Conservation (phyloP, 2,329 filamentous ascomycete genomes). For the Epichloe hybrida region DNA sequence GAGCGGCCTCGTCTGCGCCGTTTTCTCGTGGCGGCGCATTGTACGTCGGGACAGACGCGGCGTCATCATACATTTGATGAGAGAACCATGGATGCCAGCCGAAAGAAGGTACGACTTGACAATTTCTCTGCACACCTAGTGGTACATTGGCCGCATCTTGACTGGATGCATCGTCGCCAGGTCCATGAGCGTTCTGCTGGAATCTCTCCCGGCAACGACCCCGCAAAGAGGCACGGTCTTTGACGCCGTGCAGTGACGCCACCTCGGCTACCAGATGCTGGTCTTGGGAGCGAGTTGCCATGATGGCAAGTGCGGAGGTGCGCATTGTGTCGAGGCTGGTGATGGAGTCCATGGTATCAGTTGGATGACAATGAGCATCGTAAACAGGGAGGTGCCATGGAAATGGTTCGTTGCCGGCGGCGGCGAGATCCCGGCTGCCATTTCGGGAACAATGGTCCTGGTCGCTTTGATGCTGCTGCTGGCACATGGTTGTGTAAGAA, state of each 20-base stretch:
- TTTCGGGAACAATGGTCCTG: background rate
- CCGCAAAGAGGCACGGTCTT: background rate
- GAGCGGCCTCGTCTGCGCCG: slow-evolving; percentile 9
- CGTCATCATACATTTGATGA: slow-evolving; percentile 58
- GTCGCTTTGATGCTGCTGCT: background rate
- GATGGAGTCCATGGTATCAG: slow-evolving; percentile 57
- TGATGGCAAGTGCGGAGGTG: slow-evolving; percentile 52
- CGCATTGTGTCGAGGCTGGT: slow-evolving; percentile 49
- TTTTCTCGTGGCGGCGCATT: slow-evolving; percentile 8
- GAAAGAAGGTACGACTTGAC: slow-evolving; percentile 50
- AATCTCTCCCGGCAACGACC: background rate
- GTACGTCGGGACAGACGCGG: slow-evolving; percentile 23
- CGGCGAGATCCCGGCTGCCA: background rate
- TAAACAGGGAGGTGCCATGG: slow-evolving; percentile 61
- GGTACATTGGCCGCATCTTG: background rate
- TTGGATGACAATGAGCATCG: slow-evolving; percentile 77
- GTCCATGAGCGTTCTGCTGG: background rate
- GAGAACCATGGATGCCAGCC: slow-evolving; percentile 86
- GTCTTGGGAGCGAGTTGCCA: slow-evolving; percentile 65
- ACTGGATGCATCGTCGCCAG: background rate
- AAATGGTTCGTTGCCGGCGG: slow-evolving; percentile 20
- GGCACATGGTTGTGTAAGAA: slow-evolving; percentile 1
- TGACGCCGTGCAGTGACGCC: slow-evolving; percentile 42
- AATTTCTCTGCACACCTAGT: slow-evolving; percentile 3
- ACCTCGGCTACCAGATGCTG: slow-evolving; percentile 56